Conservation (phyloP, 2,329 filamentous ascomycete genomes). For the Fusarium duplospermum region DNA sequence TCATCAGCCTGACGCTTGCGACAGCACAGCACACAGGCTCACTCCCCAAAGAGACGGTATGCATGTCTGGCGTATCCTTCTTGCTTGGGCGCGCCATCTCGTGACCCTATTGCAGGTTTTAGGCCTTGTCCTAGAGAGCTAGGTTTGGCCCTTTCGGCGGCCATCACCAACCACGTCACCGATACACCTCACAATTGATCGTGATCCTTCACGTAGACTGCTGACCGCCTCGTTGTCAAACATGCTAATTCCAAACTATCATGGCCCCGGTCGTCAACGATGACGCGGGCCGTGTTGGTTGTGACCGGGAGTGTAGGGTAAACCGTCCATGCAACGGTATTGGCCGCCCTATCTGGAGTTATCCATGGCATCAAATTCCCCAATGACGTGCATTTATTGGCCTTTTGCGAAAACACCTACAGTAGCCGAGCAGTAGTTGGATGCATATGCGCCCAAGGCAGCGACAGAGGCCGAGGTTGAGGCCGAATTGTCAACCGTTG, state of each 20-base stretch:
- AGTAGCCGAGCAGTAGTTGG: slow-evolving; percentile 24
- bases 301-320: neutral
- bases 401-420: slow-evolving; percentile 13
- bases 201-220: slow-evolving; percentile 10
- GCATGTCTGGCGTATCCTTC: slow-evolving; percentile 14
- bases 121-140: neutral
- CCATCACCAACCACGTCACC: slow-evolving; percentile 22
- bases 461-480: neutral
- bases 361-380: neutral
- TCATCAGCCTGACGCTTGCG: neutral
- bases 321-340: neutral
- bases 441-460: neutral
- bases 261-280: neutral
- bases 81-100: slow-evolving; percentile 27
- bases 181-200: slow-evolving; percentile 15
- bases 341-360: neutral
- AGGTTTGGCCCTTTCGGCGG: slow-evolving; percentile 3
- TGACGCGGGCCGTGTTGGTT: neutral
- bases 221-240: slow-evolving; percentile 29
- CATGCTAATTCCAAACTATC: neutral
- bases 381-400: neutral
- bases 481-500: neutral
- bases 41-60: slow-evolving; percentile 10
- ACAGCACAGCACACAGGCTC: slow-evolving; percentile 17
- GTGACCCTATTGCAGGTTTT: slow-evolving; percentile 34